Conservation (phyloP, 1,284 basidiomycete species). For the Hortiboletus rubellus region DNA sequence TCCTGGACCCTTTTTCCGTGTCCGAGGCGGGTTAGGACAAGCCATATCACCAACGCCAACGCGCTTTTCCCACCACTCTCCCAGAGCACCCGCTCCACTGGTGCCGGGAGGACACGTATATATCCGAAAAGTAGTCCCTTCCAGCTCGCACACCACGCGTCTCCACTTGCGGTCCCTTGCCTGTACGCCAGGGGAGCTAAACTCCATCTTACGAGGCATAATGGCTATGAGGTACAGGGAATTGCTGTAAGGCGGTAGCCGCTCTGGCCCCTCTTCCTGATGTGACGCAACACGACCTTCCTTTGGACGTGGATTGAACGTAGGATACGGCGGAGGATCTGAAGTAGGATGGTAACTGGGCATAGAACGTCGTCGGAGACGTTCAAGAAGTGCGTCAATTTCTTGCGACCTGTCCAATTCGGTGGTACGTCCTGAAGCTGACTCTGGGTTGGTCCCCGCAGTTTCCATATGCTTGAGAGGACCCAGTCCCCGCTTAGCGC, state of each 20-base stretch:
- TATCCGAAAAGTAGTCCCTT: constrained; percentile 87
- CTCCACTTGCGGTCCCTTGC: constrained; percentile 92
- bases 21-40: constrained; percentile 20
- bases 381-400: constrained; percentile 23
- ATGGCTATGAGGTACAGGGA: constrained; percentile 80
- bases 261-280: constrained; percentile 71
- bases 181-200: constrained; percentile 80
- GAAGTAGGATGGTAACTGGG: constrained; percentile 35
- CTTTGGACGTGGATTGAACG: constrained; percentile 29
- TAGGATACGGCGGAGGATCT: constrained; percentile 38
- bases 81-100: constrained; percentile 52
- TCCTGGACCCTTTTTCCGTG: constrained; percentile 38
- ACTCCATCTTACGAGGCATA: constrained; percentile 95
- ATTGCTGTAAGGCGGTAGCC: constrained; percentile 83
- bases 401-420: constrained; percentile 22
- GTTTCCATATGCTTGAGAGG: constrained; percentile 18
- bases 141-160: constrained; percentile 84
- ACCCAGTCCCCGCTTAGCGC: constrained; percentile 6
- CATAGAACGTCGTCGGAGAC: constrained; percentile 35
- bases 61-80: constrained; percentile 74
- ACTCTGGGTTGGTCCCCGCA: constrained; percentile 9
- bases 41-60: constrained; percentile 66
- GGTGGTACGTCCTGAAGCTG: constrained; percentile 12
- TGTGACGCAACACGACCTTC: constrained; percentile 15
- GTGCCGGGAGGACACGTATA: constrained; percentile 66